These are phyloP conservation scores for Amborella trichopoda DNA, from an alignment of 164 flowering plant species.

Conservation along the genomic window DNA sequence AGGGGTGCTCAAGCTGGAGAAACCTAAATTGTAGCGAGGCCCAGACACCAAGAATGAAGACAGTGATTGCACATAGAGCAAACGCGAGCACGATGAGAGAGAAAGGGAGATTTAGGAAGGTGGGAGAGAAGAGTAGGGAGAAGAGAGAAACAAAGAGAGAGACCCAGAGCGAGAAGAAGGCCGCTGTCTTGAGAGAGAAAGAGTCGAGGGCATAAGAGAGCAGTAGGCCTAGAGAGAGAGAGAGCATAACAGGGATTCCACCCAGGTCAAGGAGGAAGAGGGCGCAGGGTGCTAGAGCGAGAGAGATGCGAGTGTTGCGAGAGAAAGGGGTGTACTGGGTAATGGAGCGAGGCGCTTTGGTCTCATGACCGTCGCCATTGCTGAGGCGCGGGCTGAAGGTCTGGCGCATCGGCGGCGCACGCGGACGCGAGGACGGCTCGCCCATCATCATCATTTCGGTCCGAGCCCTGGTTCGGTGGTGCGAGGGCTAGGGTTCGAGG, in stretches of 20 bases:
- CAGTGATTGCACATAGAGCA: conserved; percentile 52
- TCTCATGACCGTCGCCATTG: conserved; percentile 27
- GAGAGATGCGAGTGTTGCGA: conserved; percentile 64
- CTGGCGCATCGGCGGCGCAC: conserved; percentile 12
- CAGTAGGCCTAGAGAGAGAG: conserved; percentile 71
- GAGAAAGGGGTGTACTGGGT: conserved; percentile 44
- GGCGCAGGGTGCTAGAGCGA: conserved; percentile 75
- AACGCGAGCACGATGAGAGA: conserved; percentile 47
- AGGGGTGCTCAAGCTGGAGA: conserved; percentile 81
- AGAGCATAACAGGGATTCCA: conserved; percentile 66
- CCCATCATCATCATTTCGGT: no score
- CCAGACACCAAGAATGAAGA: conserved; percentile 81
- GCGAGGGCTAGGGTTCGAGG: no score
- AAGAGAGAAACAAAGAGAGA: conserved; percentile 68
- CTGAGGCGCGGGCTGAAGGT: conserved; percentile 22
- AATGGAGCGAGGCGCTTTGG: conserved; percentile 19
- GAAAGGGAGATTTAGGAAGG: conserved; percentile 23
- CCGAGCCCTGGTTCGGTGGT: no score
- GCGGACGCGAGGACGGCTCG: background rate
- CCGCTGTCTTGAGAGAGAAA: conserved; percentile 51
- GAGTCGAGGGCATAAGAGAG: conserved; percentile 79
- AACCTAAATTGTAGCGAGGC: conserved; percentile 87
- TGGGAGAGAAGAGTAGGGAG: conserved; percentile 47
- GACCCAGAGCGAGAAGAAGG: conserved; percentile 84
- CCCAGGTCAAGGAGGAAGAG: conserved; percentile 90